Conservation (phyloP, 176 grass and related monocot species). For the Neostapfia colusana region DNA sequence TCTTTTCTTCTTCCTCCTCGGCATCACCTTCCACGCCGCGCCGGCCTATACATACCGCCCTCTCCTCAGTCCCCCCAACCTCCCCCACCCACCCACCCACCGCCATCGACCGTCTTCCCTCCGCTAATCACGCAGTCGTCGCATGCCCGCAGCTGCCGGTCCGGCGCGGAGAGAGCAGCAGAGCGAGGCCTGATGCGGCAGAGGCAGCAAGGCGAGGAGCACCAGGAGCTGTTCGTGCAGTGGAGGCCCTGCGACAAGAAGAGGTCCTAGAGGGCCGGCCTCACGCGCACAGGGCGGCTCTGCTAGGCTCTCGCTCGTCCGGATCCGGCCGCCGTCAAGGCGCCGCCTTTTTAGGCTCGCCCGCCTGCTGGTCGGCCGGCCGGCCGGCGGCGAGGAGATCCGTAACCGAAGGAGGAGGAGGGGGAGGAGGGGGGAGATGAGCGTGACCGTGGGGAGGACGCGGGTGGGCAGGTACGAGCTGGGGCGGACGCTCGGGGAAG, state of each 20-base stretch:
- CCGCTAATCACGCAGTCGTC: background rate
- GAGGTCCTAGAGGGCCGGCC: slow-evolving; percentile 57
- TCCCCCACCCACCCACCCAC: background rate
- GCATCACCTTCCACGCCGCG: background rate
- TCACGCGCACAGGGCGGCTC: too few relatives aligned
- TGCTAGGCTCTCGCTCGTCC: background rate
- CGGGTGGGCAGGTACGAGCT: slow-evolving; percentile 95
- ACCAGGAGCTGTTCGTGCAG: slow-evolving; percentile 60
- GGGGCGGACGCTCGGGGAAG: slow-evolving; percentile 82
- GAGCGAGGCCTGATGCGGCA: slow-evolving; percentile 47
- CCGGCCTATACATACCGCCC: slow-evolving; percentile 27
- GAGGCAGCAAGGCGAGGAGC: slow-evolving; percentile 49
- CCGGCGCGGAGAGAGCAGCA: background rate
- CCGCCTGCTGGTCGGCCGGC: too few relatives aligned
- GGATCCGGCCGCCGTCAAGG: background rate
- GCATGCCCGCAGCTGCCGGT: slow-evolving; percentile 22
- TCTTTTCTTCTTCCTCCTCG: background rate
- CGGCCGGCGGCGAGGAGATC: background rate
- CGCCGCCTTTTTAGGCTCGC: background rate
- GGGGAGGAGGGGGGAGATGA: slow-evolving; percentile 45
- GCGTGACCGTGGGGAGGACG: slow-evolving; percentile 47
- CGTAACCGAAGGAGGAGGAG: background rate
- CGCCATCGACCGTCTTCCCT: background rate
- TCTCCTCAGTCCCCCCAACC: background rate
- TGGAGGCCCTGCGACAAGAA: slow-evolving; percentile 76